Conservation (phyloP, 768 basidiomycete genomes). For the Fomitopsis pulvina region DNA sequence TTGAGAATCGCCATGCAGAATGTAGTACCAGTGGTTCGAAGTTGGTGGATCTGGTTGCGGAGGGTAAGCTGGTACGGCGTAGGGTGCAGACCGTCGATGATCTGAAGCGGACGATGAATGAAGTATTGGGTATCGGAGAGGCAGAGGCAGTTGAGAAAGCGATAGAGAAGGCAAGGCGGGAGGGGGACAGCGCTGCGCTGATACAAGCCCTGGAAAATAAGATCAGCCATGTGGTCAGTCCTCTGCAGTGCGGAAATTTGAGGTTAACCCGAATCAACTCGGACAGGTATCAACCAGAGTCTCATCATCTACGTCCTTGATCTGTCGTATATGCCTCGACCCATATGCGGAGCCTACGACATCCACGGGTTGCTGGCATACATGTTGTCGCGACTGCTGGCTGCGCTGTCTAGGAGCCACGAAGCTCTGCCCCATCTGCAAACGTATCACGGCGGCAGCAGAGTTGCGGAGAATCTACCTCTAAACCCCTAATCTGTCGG, state of each 20-base stretch:
- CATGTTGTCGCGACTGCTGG: constrained; percentile 80
- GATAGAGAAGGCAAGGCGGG: constrained; percentile 41
- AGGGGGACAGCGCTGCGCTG: constrained; percentile 41
- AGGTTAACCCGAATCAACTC: background rate
- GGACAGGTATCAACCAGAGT: constrained; percentile 37
- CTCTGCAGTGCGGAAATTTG: background rate
- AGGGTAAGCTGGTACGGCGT: constrained; percentile 32
- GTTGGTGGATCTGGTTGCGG: constrained; percentile 47
- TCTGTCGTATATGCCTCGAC: constrained; percentile 78
- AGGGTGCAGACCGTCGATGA: constrained; percentile 15
- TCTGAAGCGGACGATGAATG: constrained; percentile 31
- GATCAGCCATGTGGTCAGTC: constrained; percentile 47
- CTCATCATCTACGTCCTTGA: constrained; percentile 35
- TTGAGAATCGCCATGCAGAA: constrained; percentile 27
- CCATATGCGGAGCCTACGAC: constrained; percentile 72
- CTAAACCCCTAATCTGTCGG: constrained; percentile 21
- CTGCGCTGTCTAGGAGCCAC: constrained; percentile 77
- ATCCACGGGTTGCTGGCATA: constrained; percentile 85
- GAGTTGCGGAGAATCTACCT: constrained; percentile 75
- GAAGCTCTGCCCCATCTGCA: constrained; percentile 82
- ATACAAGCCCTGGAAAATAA: constrained; percentile 56
- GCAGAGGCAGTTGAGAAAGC: constrained; percentile 26
- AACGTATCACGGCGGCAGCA: constrained; percentile 72
- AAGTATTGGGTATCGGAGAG: constrained; percentile 33
- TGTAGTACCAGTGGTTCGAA: constrained; percentile 19